phyloP scores from a whole-genome alignment of 106 monocot species.

The Dioscorea alata region DNA sequence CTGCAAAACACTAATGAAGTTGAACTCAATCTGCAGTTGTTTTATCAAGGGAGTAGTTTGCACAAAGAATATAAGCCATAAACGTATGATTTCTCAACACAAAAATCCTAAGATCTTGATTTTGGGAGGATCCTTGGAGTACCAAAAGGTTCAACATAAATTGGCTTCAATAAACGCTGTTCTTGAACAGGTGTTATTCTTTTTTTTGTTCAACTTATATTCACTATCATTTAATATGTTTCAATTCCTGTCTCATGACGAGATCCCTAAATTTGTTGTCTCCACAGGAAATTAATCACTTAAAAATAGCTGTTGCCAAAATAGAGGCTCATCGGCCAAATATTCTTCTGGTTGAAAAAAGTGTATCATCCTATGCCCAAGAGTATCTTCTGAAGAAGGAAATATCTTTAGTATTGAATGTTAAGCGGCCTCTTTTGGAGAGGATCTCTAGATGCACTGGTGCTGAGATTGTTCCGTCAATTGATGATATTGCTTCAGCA shows the following conservation, averaged over 20 bases:
- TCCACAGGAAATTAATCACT: constrained; percentile 64
- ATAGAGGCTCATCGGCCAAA: constrained; percentile 69
- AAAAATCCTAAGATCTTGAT: constrained; percentile 65
- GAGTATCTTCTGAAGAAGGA: constrained; percentile 77
- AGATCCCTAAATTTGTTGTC: constrained; percentile 2
- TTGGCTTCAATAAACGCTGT: constrained; percentile 78
- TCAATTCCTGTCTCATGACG: background rate
- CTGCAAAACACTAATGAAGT: constrained; percentile 9
- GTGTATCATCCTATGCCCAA: constrained; percentile 78
- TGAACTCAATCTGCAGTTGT: constrained; percentile 31
- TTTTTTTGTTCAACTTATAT: background rate
- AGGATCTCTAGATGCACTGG: constrained; percentile 83
- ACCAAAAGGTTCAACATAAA: constrained; percentile 61
- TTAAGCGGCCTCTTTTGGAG: constrained; percentile 75
- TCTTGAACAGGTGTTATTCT: constrained; percentile 67
- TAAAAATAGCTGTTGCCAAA: constrained; percentile 55
- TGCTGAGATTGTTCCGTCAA: constrained; percentile 61
- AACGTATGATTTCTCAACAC: constrained; percentile 86
- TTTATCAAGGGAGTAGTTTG: constrained; percentile 87
- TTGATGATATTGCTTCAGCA: constrained; percentile 55
- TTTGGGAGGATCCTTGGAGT: constrained; percentile 82
- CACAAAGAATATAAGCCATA: constrained; percentile 87
- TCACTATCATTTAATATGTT: background rate
- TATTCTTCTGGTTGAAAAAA: constrained; percentile 89
- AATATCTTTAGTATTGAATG: constrained; percentile 88